These are phyloP conservation scores for Coffea canephora DNA, from an alignment of 257 asterid genomes.

Conservation along the genomic window DNA sequence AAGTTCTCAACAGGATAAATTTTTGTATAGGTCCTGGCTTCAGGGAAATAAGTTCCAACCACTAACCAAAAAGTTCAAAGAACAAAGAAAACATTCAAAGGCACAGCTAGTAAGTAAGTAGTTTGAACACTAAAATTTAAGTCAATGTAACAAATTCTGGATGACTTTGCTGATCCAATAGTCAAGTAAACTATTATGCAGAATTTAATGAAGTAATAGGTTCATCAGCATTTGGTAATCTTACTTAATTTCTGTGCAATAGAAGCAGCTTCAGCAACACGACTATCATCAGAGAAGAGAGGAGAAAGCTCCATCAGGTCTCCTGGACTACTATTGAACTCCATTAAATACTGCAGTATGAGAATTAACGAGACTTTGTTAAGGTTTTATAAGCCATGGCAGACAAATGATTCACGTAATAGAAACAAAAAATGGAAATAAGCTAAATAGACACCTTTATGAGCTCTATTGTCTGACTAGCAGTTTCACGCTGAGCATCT, in stretches of 20 bases:
- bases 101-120: neutral
- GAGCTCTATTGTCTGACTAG: slow-evolving; percentile 95
- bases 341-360: slow-evolving; percentile 89
- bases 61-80: neutral
- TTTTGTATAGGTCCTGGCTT: neutral
- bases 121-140: neutral
- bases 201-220: neutral
- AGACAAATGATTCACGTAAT: neutral
- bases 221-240: slow-evolving; percentile 27
- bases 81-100: neutral
- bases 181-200: neutral
- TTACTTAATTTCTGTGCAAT: slow-evolving; percentile 97
- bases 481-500: slow-evolving; percentile 97
- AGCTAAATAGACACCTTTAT: slow-evolving; percentile 56
- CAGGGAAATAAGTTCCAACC: neutral
- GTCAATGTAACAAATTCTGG: neutral
- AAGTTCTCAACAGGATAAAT: neutral
- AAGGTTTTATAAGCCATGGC: slow-evolving; percentile 17
- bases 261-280: slow-evolving; percentile 99
- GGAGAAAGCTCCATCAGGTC: slow-evolving; percentile 99
- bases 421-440: neutral
- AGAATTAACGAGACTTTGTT: slow-evolving; percentile 16
- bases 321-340: slow-evolving; percentile 95
- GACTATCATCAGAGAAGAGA: slow-evolving; percentile 94
- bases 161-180: neutral